Evolutionary conservation across 2,329 filamentous ascomycete species (phyloP), one percentile per base, ranked within the genome.

Genomic region (Talaromyces sp.): DNA sequence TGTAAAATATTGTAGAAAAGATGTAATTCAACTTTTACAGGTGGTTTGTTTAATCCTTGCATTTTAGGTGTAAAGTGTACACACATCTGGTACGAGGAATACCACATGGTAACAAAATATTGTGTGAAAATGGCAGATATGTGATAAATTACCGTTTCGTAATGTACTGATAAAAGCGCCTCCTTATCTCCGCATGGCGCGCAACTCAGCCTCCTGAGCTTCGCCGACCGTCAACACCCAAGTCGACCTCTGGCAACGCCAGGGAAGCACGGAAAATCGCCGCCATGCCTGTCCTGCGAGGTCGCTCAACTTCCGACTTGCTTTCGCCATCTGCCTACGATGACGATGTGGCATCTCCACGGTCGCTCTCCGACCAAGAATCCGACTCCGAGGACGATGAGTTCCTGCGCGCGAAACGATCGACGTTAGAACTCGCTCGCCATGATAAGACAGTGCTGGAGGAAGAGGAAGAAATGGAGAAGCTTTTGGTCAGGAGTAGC

Each of bases 301-400:
- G 66, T 38, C 66, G 67, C 60, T 66, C 64, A 26, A 69, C 68
- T 56, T 68, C 69, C 31, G 82, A 81, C 52, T 80, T 89, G 54
- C 83, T 90, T 53, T 88, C 86, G 13, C 86, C 87, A 46, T 74
- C 79, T 63, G 81, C 79, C 54, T 88, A 89, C 77, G 87, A 90
- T 66, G 86, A 87, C 67, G 89, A 91, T 73, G 86, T 86, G 58
- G 78, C 84, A 13, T 89, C 87, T 7, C 76, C 90, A 49, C 83
- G 86, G 68, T 86, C 82, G 67, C 70, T 75, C 3, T 78, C 76
- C 51, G 88, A 89, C 69, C 88, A 90, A 71, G 88, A 91, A 70
- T 88, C 86, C 60, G 89, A 91, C 70, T 89, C 86, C 75, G 88
- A 91, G 66, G 89, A 91, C 72, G 88, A 91, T 71, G 81, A 89